Evolutionary conservation across 345 rosid species (phyloP), one percentile per base, ranked within the genome.

Genomic region (Physaria fendleri): DNA sequence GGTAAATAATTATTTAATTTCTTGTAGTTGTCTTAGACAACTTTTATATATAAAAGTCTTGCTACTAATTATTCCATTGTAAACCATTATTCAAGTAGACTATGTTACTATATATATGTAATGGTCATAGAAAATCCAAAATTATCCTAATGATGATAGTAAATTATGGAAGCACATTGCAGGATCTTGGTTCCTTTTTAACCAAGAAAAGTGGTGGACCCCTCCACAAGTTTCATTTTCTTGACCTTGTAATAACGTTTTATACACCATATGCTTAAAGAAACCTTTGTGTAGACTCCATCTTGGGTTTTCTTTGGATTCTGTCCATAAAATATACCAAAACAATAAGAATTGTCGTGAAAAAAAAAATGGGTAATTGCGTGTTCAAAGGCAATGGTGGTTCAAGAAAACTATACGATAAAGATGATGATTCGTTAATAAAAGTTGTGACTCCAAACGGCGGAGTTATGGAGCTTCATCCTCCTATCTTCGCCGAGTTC

Each of bases 381-480:
- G 72, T 82, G 68, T 81, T 72, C 69, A 81, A 65, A 64, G 82
- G 82, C 2, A 69, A 59, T 42, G 57, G 66, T 38, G 75, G 65
- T 51, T 53, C 50, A 37, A 30, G 44, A 54, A 69, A 21, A 23
- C 1, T 61, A 46, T 62, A 45, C 50, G 56, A 70, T 20, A 72
- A 79, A 56, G 79, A 72, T 3, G n/a, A n/a, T n/a, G 83, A 79
- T 45, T 68, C 54, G 8, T 71, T 76, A 59, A 51, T 88, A 3
- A 82, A 71, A 71, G 85, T 85, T 2, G 81, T 74, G 22, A 88
- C 93, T 5, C 68, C 88, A 9, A 75, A 73, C 56, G 93, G 96
- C 1, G 96, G 86, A 24, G 65, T 88, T 21, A 81, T 88, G 88
- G 90, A 85, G 84, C 76, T 88, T 23, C 53, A 66, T 48, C 64